These are phyloP conservation scores for Cymbopogon citratus DNA, from an alignment of 176 grass and related monocot genomes.

Conservation along the genomic window DNA sequence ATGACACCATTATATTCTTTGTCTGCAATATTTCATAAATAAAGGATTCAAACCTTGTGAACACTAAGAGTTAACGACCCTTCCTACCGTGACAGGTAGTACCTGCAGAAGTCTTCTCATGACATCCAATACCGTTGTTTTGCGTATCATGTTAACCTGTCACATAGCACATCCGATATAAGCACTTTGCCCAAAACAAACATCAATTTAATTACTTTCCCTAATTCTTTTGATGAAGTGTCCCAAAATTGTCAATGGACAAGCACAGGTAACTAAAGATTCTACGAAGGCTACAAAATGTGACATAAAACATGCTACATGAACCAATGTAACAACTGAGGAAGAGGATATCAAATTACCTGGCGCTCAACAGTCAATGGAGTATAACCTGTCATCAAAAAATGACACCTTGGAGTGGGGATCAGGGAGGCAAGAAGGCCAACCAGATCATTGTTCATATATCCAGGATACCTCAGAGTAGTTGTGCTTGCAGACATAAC, in stretches of 20 bases:
- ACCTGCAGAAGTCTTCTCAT: conserved; percentile 98
- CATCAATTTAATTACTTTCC: background rate
- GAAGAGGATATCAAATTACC: conserved; percentile 48
- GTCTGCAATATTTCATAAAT: conserved; percentile 51
- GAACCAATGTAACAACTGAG: conserved; percentile 6
- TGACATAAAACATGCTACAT: background rate
- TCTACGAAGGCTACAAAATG: background rate
- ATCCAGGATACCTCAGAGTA: conserved; percentile 92
- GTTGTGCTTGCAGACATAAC: conserved; percentile 99
- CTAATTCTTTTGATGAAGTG: background rate
- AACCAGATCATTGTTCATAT: conserved; percentile 99
- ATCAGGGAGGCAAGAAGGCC: conserved; percentile 92
- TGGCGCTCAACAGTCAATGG: conserved; percentile 93
- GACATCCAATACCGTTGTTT: conserved; percentile 90
- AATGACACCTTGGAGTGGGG: conserved; percentile 96
- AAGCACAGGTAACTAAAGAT: background rate
- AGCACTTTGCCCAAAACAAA: background rate
- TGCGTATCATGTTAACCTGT: conserved; percentile 99
- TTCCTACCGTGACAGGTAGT: background rate
- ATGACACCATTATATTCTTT: conserved; percentile 99
- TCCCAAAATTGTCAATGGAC: conserved; percentile 23
- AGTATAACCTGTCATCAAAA: conserved; percentile 99
- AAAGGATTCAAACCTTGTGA: background rate
- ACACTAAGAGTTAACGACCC: background rate
- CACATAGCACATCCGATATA: conserved; percentile 12